Evolutionary conservation across 2,329 filamentous ascomycete species (phyloP), one percentile per base, ranked within the genome.

Genomic region (Septoria petroselini): DNA sequence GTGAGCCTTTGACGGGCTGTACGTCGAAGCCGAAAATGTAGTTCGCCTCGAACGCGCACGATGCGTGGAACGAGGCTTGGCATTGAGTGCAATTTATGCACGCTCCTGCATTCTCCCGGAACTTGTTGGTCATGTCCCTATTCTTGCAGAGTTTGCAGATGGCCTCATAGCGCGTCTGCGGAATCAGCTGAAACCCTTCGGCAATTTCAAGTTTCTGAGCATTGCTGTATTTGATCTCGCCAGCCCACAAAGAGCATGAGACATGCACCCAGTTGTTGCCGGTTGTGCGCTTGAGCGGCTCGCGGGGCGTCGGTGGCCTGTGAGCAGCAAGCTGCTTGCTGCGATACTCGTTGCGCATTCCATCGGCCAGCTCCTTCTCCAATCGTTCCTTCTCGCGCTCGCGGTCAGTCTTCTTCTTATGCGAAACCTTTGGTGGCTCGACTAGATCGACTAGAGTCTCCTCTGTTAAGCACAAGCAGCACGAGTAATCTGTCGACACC

Each of bases 211-310:
- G 73, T 14, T 86, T 82, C 62, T 84, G 83, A 14, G 90, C 86
- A 61, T 88, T 88, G 55, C 87, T 91, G 68, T 96, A 98, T 64
- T 91, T 93, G 62, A 95, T 85, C 69, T 98, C 93, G 0, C 89
- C 84, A 8, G 86, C 91, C 83, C 88, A 97, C 14, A 95, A 76
- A 1, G 93, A 91, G 65, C 93, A 98, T 30, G 86, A 85, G 21
- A 97, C 89, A 67, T 98, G 93, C 12, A 96, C 88, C 93, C 93
- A 98, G 65, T 97, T 97, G 71, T 97, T 97, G 66, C 94, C 90
- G 3, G 86, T 88, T 0, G 93, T 98, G 41, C 88, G 83, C 72
- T 98, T 98, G 55, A 98, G 75, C 3, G 93, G 86, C 67, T 97
- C 93, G 40, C 93, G 82, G 19, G 93, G 93, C 57, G 88, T 81